Base-by-base conservation (phyloP, 2,329 filamentous ascomycete genomes). In the Diaporthe sp. region DNA sequence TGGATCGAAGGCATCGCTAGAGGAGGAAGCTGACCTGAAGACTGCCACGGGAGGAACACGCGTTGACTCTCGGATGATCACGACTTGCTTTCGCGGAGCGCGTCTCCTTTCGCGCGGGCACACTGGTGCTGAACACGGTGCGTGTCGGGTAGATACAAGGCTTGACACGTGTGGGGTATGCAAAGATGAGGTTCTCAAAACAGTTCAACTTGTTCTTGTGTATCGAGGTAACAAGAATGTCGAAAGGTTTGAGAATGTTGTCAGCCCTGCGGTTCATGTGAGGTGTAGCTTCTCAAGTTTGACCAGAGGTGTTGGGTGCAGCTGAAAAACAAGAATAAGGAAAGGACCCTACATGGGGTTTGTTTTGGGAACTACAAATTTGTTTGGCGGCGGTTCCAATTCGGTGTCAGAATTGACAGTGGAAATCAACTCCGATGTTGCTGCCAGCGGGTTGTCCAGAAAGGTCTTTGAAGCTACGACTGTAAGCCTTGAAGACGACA, bases 381-480 rank as follows among this genome's bases (percentile, higher is more conserved):
- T 4, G 19, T 2, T 17, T 22, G 38, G 15, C 1, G 1, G 0
- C 9, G 17, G 2, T 22, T 30, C 6, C 22, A 10, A 42, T 7
- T 12, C 17, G 22, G 1, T 10, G 35, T 3, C 8, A 45, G 4
- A 1, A n/a, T 6, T 25, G 17, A 3, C 3, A 61, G n/a, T 12
- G 1, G 25, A 19, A 8, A n/a, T 2, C 58, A 10, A 3, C 0
- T 1, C 28, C 19, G 9, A 4, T 5, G 3, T 2, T 28, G 9
- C 58, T 19, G 17, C 28, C 15, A 42, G 12, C 9, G n/a, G 8
- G 7, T 1, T 8, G 25, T 17, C 30, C 54, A n/a, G 10, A n/a
- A 19, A n/a, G 13, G 5, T 17, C 25, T 2, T 35, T 58, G 30
- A 12, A 17, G 13, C 4, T 33, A 25, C 19, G 12, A 25, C 3